Conservation (phyloP, 768 basidiomycete species). For the Phanerochaete sordida region DNA sequence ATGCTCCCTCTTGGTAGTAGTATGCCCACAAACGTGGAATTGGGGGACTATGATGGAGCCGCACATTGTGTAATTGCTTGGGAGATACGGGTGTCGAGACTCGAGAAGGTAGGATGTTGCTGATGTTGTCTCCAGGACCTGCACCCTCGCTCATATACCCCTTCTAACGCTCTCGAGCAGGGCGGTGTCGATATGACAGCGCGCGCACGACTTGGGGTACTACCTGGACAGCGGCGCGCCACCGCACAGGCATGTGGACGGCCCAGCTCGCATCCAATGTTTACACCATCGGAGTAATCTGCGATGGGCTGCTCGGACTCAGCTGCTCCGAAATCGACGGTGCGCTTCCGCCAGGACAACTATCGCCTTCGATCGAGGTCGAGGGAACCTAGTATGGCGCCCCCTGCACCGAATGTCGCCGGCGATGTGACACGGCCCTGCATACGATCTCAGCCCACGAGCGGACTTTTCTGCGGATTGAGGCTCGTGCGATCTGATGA, state of each 20-base stretch:
- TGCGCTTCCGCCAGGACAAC: not conserved
- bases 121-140: not conserved
- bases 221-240: constrained; percentile 1
- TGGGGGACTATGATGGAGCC: not conserved
- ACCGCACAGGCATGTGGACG: not conserved
- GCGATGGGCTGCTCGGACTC: not conserved
- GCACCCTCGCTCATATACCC: not conserved
- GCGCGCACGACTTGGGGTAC: not conserved
- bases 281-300: not conserved
- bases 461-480: not conserved
- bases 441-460: not conserved
- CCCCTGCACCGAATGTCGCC: not conserved
- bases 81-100: not conserved
- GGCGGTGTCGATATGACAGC: too few species aligned
- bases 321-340: not conserved
- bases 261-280: not conserved
- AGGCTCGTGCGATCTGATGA: not conserved
- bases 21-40: not conserved
- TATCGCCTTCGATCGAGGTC: not conserved
- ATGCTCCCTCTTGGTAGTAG: not conserved
- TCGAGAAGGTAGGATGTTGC: not conserved
- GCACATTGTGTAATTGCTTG: not conserved
- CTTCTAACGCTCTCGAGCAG: not conserved
- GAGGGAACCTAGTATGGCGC: not conserved
- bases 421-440: not conserved